Conservation (phyloP, 2,329 filamentous ascomycete genomes). For the Triangularia verruculosa region DNA sequence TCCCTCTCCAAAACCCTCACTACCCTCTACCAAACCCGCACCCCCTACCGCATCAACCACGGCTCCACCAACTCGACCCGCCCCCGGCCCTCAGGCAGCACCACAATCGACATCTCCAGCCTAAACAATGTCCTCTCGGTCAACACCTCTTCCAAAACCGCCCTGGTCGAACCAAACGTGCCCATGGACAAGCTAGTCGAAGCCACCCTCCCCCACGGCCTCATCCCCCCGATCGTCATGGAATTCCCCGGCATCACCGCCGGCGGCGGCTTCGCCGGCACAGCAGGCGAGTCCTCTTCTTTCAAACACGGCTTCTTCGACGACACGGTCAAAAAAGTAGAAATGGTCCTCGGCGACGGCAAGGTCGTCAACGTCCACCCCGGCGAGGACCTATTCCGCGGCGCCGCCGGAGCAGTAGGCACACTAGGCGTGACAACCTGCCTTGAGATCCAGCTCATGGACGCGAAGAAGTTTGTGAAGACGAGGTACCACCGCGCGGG, state of each 20-base stretch:
- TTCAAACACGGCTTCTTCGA: conserved; percentile 73
- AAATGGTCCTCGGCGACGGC: conserved; percentile 68
- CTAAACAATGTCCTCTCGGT: conserved; percentile 63
- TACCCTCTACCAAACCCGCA: conserved; percentile 45
- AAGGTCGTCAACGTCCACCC: conserved; percentile 52
- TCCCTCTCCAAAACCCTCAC: conserved; percentile 48
- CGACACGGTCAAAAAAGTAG: conserved; percentile 58
- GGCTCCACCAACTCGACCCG: conserved; percentile 75
- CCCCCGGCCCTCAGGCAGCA: conserved; percentile 40
- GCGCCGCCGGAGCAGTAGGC: conserved; percentile 65
- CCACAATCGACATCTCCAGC: conserved; percentile 61
- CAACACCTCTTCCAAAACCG: conserved; percentile 52
- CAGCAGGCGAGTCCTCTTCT: conserved; percentile 66
- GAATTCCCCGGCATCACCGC: conserved; percentile 75
- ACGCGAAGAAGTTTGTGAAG: conserved; percentile 59
- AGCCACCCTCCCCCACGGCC: conserved; percentile 59
- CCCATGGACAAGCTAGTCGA: conserved; percentile 70
- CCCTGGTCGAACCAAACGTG: conserved; percentile 72
- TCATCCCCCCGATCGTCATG: conserved; percentile 71
- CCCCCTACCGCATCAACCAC: conserved; percentile 72
- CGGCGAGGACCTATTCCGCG: conserved; percentile 56
- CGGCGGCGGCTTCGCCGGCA: conserved; percentile 69
- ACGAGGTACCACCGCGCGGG: conserved; percentile 57
- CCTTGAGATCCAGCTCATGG: conserved; percentile 61
- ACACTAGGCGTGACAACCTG: conserved; percentile 66